phyloP scores from a whole-genome alignment of 2,329 filamentous ascomycete genomes.

The Endothia cerciana region DNA sequence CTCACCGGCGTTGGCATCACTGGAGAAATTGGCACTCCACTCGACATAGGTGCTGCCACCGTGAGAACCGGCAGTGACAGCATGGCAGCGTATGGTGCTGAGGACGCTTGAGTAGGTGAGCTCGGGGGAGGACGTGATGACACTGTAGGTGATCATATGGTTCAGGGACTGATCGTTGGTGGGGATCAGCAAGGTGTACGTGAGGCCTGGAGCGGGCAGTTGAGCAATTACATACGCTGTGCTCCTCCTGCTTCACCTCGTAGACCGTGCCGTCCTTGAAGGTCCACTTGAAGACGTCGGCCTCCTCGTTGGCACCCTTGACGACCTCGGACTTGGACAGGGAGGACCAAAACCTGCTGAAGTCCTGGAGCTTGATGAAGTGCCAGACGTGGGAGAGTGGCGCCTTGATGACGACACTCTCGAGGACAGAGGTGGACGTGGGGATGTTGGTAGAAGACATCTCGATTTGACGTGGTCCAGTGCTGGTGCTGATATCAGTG shows the following conservation, averaged over 20 bases:
- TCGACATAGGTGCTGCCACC: slow-evolving; percentile 69
- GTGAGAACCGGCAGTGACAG: slow-evolving; percentile 67
- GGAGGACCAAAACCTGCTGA: slow-evolving; percentile 68
- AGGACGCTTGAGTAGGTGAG: slow-evolving; percentile 69
- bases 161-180: slow-evolving; percentile 59
- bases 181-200: background rate
- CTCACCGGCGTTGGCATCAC: slow-evolving; percentile 70
- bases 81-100: slow-evolving; percentile 67
- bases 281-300: slow-evolving; percentile 70
- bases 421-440: slow-evolving; percentile 67
- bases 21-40: slow-evolving; percentile 72
- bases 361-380: slow-evolving; percentile 73
- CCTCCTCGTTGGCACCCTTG: slow-evolving; percentile 60
- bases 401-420: slow-evolving; percentile 70
- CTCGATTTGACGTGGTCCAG: background rate
- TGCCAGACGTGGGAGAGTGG: slow-evolving; percentile 72
- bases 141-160: slow-evolving; percentile 75
- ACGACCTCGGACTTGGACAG: slow-evolving; percentile 65
- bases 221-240: slow-evolving; percentile 57
- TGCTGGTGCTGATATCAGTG: background rate
- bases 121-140: slow-evolving; percentile 69
- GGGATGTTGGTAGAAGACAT: slow-evolving; percentile 51
- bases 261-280: slow-evolving; percentile 71
- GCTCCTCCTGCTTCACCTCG: slow-evolving; percentile 77
- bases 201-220: background rate